These are phyloP conservation scores for Cystobasidium sp. DNA, from an alignment of 1,284 basidiomycete species.

Conservation along the genomic window DNA sequence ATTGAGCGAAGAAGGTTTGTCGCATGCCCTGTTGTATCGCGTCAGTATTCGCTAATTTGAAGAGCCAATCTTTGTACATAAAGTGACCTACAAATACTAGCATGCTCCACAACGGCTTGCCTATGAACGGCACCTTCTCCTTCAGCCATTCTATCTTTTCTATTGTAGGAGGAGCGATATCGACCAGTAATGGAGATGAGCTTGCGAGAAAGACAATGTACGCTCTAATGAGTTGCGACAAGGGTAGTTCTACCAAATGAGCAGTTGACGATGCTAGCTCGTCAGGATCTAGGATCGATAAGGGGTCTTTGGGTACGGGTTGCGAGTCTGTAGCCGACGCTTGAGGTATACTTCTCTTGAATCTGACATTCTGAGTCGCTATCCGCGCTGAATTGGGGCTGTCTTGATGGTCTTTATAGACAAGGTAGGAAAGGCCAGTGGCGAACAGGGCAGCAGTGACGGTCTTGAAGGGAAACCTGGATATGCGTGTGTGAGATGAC, in stretches of 20 bases:
- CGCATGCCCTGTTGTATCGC: slow-evolving; percentile 47
- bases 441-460: background rate
- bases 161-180: slow-evolving; percentile 49
- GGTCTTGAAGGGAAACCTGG: background rate
- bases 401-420: slow-evolving; percentile 1
- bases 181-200: slow-evolving; percentile 47
- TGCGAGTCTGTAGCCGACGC: background rate
- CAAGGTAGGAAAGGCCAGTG: background rate
- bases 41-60: background rate
- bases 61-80: background rate
- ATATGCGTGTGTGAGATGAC: background rate
- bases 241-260: slow-evolving; percentile 44
- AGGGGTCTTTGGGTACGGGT: slow-evolving; percentile 43
- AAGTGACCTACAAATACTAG: slow-evolving; percentile 46
- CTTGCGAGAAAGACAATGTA: slow-evolving; percentile 51
- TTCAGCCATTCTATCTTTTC: slow-evolving; percentile 47
- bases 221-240: slow-evolving; percentile 49
- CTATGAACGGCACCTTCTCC: slow-evolving; percentile 50
- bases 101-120: slow-evolving; percentile 46
- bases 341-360: slow-evolving; percentile 2
- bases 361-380: slow-evolving; percentile 17
- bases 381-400: slow-evolving; percentile 1
- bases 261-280: slow-evolving; percentile 45
- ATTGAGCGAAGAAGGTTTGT: slow-evolving; percentile 52
- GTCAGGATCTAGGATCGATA: slow-evolving; percentile 46